Conservation (phyloP, 768 basidiomycete species). For the Rhodotorula graminis region DNA sequence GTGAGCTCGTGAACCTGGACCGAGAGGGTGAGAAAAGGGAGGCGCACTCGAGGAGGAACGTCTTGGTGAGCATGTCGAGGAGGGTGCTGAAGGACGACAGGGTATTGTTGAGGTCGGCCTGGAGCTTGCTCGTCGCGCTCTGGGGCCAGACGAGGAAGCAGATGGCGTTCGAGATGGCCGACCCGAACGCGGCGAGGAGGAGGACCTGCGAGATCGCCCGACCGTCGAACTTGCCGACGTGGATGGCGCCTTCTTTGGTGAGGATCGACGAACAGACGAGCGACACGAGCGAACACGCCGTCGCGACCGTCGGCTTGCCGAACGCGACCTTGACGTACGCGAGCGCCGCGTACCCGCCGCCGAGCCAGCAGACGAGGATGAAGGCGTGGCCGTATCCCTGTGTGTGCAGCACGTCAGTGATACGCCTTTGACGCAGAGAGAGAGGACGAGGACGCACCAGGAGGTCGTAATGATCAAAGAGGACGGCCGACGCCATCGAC, state of each 20-base stretch:
- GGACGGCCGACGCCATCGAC: conserved; percentile 48
- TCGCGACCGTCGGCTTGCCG: conserved; percentile 51
- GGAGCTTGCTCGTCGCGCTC: conserved; percentile 77
- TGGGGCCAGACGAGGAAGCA: conserved; percentile 79
- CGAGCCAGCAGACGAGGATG: conserved; percentile 71
- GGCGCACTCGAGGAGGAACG: conserved; percentile 63
- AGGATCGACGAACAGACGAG: conserved; percentile 43
- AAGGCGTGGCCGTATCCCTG: conserved; percentile 69
- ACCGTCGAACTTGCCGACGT: conserved; percentile 37
- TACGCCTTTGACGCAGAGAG: too few species aligned
- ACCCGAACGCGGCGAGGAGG: conserved; percentile 67
- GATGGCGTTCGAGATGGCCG: conserved; percentile 70
- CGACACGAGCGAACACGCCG: conserved; percentile 50
- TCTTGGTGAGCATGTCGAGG: conserved; percentile 69
- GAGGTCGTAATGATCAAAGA: conserved; percentile 68
- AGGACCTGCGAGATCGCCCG: conserved; percentile 38
- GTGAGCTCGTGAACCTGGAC: too few species aligned
- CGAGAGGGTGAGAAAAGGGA: too few species aligned
- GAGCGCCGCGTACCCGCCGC: conserved; percentile 68
- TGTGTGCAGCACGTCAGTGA: too few species aligned
- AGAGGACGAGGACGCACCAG: conserved; percentile 42
- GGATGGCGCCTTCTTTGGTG: conserved; percentile 41
- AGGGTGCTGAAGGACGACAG: conserved; percentile 85
- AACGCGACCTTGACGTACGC: conserved; percentile 94
- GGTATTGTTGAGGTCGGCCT: conserved; percentile 64